Percentiles rank a stretch among this genome's conserved stretches.
These are phyloP conservation scores for Huiozyma naganishii DNA, from an alignment of 805 yeast genomes.

Conservation along the genomic window DNA sequence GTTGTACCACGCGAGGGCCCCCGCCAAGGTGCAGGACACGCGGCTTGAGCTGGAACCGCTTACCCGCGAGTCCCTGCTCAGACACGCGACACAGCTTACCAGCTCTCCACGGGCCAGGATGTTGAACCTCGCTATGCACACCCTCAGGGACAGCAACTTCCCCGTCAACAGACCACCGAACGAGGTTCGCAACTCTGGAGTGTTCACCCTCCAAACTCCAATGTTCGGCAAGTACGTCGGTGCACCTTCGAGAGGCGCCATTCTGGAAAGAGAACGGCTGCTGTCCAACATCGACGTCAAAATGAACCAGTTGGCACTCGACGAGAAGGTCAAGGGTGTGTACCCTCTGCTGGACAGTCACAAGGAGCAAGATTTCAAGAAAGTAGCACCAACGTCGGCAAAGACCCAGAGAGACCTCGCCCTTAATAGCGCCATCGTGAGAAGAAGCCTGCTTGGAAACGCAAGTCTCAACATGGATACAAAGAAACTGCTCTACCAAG, in stretches of 20 bases:
- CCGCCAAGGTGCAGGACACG: not conserved
- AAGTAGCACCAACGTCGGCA: conserved; percentile 8
- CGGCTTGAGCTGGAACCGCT: not conserved
- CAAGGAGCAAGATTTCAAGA: conserved; percentile 7
- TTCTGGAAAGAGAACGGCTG: conserved; percentile 16
- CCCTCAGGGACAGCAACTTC: conserved; percentile 14
- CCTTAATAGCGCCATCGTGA: conserved; percentile 2
- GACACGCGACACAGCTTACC: conserved; percentile 15
- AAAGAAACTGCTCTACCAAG: conserved; percentile 14
- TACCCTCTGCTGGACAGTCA: conserved; percentile 9
- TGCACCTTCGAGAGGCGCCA: conserved; percentile 34
- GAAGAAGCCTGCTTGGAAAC: conserved; percentile 16
- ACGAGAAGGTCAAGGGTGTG: conserved; percentile 15
- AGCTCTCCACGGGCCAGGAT: conserved; percentile 12
- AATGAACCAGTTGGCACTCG: conserved; percentile 8
- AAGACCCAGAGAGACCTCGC: conserved; percentile 1
- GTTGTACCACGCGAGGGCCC: not conserved
- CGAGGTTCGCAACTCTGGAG: conserved; percentile 6
- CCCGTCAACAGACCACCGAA: conserved; percentile 19
- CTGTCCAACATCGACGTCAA: conserved; percentile 13
- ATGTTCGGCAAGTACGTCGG: conserved; percentile 64
- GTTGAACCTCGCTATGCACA: conserved; percentile 7
- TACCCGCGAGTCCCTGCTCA: conserved; percentile 18
- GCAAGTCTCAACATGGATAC: conserved; percentile 7
- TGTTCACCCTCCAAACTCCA: conserved; percentile 34